These are phyloP conservation scores for Waltergamsia citrina DNA, from an alignment of 2,329 filamentous ascomycete genomes.

Conservation along the genomic window DNA sequence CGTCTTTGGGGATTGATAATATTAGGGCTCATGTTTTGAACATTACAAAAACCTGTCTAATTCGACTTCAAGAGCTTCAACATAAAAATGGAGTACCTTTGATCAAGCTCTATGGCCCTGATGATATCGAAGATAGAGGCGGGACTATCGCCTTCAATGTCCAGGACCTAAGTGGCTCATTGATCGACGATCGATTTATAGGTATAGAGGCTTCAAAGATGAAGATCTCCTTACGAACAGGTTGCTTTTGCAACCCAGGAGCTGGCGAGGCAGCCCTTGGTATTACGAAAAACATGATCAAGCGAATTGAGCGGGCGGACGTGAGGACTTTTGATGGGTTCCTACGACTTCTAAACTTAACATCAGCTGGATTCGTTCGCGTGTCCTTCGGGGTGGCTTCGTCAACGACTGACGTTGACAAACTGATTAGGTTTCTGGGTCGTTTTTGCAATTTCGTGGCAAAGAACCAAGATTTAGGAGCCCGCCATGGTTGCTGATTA, in stretches of 20 bases:
- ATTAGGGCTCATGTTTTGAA: no score
- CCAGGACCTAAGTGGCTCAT: slow-evolving; percentile 17
- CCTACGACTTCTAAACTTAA: no score
- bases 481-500: no score
- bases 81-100: slow-evolving; percentile 23
- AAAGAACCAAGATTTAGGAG: no score
- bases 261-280: slow-evolving; percentile 23
- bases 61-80: no score
- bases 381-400: no score
- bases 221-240: slow-evolving; percentile 27
- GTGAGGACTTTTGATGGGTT: slow-evolving; percentile 12
- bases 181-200: slow-evolving; percentile 26
- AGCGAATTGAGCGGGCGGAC: slow-evolving; percentile 5
- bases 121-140: slow-evolving; percentile 16
- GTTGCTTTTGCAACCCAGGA: slow-evolving; percentile 33
- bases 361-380: no score
- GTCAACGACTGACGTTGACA: no score
- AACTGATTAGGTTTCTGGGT: no score
- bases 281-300: slow-evolving; percentile 10
- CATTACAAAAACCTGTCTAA: no score
- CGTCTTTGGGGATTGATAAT: slow-evolving; percentile 14
- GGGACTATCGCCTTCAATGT: slow-evolving; percentile 28
- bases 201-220: slow-evolving; percentile 19
- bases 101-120: slow-evolving; percentile 24
- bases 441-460: no score